Evolutionary conservation across 345 rosid species (phyloP).

Genomic region (Sonneratia alba): DNA sequence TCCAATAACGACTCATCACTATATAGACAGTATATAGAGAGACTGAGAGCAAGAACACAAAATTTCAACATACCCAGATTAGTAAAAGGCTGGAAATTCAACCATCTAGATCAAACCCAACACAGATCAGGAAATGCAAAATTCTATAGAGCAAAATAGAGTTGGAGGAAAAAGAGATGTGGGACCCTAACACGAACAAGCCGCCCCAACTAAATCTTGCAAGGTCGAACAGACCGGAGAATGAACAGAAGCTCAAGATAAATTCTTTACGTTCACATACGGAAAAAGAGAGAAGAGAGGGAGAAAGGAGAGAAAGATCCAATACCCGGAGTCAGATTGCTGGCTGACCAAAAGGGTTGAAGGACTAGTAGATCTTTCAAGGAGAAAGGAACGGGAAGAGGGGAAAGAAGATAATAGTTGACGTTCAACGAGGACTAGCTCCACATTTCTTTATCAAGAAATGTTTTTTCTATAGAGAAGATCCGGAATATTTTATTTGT

Average conservation of each 20-base stretch:
- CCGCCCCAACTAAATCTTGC: background rate
- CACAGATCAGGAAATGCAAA: background rate
- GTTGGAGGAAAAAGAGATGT: background rate
- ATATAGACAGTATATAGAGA: constrained; percentile 3
- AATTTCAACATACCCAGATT: background rate
- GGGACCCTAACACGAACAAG: background rate
- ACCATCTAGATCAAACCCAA: background rate
- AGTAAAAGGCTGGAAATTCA: background rate
- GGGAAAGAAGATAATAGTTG: too few relatives aligned
- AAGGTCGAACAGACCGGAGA: background rate
- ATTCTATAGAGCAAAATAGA: background rate
- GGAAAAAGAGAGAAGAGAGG: background rate
- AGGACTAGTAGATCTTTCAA: background rate
- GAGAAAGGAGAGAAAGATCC: background rate
- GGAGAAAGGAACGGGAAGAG: background rate
- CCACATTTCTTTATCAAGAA: too few relatives aligned
- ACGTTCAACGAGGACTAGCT: too few relatives aligned
- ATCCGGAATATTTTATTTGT: too few relatives aligned
- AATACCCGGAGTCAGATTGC: background rate
- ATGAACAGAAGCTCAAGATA: too few relatives aligned
- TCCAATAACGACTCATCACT: constrained; percentile 9
- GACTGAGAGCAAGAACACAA: too few relatives aligned
- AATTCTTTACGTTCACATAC: too few relatives aligned
- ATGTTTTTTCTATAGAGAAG: too few relatives aligned
- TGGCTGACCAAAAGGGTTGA: background rate